Evolutionary conservation across 108 stramenopile genomes (phyloP), one percentile per base, ranked within the genome.

Genomic region (Nitzschia inconspicua): DNA sequence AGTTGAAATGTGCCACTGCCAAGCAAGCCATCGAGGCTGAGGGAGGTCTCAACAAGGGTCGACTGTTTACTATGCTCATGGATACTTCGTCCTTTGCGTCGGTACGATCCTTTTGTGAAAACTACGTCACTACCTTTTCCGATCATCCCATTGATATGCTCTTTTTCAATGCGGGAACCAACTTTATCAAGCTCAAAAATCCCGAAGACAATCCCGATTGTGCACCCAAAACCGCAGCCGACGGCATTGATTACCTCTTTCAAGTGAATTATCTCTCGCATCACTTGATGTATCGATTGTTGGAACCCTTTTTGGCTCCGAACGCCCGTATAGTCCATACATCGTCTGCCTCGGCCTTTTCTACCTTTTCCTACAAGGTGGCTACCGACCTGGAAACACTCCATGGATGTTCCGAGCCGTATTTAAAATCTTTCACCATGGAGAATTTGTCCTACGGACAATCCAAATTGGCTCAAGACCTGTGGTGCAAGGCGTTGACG

Each of bases 151-250:
- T 83, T 26, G 82, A 83, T 52, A 77, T 83, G 78, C 44, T 83
- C 23, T 79, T 76, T 52, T 48, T 83, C 27, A 83, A 83, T 66
- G 82, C 82, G 16, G 82, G 82, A 3, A 77, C 64, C 30, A 42
- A 31, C 18, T 50, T 25, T 29, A 46, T 23, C 28, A 47, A 41
- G 0, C 29, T 66, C 9, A 8, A 31, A 3, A 16, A 57, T 2
- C 64, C 69, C 5, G 34, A 51, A 4, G n/a, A n/a, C n/a, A n/a
- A n/a, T n/a, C n/a, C n/a, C 11, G 18, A 35, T 20, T 58, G 57
- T 41, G 19, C 32, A 20, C 37, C 57, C 3, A 37, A 32, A 11
- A 58, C 34, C 27, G 39, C 19, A 3, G 36, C 36, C 9, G 82
- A 83, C 63, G 76, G 78, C 0, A 70, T 83, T 47, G 82, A 83